Evolutionary conservation across 441 rosid species (phyloP).

Genomic region (Brassica balearica): DNA sequence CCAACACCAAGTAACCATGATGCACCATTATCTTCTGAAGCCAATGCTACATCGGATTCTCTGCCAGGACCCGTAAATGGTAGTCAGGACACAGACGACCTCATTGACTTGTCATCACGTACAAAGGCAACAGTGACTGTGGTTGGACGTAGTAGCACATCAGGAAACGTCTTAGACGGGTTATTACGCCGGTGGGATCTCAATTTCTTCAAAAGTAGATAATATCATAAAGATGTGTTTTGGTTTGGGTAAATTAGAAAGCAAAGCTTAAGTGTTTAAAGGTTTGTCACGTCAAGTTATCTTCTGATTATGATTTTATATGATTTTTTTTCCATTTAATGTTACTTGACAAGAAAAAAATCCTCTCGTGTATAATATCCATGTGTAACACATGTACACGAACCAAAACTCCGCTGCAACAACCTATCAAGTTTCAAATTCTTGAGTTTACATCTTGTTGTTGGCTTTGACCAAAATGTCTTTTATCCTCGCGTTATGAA

Average conservation of each 20-base stretch:
- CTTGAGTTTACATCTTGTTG: neutral
- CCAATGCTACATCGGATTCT: conserved; percentile 44
- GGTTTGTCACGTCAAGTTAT: conserved; percentile 26
- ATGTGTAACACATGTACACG: too few species aligned
- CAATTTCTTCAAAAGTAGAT: conserved; percentile 69
- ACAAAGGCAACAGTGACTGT: conserved; percentile 85
- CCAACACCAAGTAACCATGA: conserved; percentile 26
- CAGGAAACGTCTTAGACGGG: conserved; percentile 76
- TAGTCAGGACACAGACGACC: conserved; percentile 2
- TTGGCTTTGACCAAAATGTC: conserved; percentile 20
- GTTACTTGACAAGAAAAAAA: neutral
- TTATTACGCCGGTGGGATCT: conserved; percentile 91
- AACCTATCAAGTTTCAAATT: too few species aligned
- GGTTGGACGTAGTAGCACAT: conserved; percentile 64
- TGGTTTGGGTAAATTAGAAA: conserved; percentile 32
- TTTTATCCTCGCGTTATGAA: conserved; percentile 2
- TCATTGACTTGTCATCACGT: conserved; percentile 64
- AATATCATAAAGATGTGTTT: conserved; percentile 32
- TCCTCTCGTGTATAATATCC: too few species aligned
- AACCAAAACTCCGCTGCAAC: too few species aligned
- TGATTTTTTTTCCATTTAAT: conserved; percentile 1
- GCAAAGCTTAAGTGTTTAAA: conserved; percentile 11
- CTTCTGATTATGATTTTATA: conserved; percentile 26
- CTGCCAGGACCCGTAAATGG: conserved; percentile 30
- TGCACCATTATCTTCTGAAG: conserved; percentile 51